Percentiles rank a stretch among this genome's conserved stretches.
Conservation (phyloP, 2,329 filamentous ascomycete genomes). For the Alternaria rosae region DNA sequence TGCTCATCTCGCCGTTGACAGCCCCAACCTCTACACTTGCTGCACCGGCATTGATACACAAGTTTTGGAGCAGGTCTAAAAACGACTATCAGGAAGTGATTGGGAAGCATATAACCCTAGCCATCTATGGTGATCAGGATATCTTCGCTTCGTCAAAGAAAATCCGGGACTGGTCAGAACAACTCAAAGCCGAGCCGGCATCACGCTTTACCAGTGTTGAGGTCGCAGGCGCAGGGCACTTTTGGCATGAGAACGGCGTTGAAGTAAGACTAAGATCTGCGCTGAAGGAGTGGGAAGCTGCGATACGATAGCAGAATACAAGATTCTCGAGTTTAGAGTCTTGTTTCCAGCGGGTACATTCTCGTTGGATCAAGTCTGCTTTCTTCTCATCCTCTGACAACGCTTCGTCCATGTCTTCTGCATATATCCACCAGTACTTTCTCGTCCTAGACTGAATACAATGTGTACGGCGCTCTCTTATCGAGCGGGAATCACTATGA, state of each 20-base stretch:
- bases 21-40: constrained; percentile 51
- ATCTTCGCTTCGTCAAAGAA: constrained; percentile 72
- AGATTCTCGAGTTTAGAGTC: neutral
- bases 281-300: constrained; percentile 53
- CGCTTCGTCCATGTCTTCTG: neutral
- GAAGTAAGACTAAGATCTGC: constrained; percentile 50
- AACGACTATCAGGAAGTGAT: constrained; percentile 25
- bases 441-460: neutral
- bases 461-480: neutral
- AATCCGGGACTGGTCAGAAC: constrained; percentile 70
- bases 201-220: constrained; percentile 53
- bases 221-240: constrained; percentile 60
- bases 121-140: constrained; percentile 78
- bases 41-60: constrained; percentile 41
- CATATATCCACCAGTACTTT: neutral
- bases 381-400: neutral
- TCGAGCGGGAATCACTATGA: accelerated
- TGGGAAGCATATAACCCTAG: constrained; percentile 60
- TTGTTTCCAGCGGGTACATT: too few relatives aligned
- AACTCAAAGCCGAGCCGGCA: constrained; percentile 52
- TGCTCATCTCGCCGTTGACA: constrained; percentile 58
- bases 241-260: constrained; percentile 55
- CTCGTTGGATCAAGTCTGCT: too few relatives aligned
- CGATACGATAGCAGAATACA: constrained; percentile 26
- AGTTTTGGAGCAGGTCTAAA: constrained; percentile 35